Evolutionary conservation across 345 rosid genomes (phyloP).

Genomic region (Ceriops tagal): DNA sequence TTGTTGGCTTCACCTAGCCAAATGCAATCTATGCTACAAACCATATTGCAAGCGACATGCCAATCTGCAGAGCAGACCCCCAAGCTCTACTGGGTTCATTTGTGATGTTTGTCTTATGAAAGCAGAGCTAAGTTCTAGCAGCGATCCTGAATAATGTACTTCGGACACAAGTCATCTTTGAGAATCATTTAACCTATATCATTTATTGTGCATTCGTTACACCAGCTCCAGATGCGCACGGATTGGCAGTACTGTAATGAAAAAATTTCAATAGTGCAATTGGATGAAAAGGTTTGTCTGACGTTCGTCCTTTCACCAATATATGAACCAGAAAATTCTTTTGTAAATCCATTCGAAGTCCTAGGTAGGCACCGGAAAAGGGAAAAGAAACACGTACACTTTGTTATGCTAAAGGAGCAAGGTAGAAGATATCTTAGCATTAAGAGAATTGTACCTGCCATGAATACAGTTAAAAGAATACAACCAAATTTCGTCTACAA

Average conservation of each 20-base stretch:
- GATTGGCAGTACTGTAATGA: no score
- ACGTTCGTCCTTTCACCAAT: no score
- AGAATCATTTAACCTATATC: neutral
- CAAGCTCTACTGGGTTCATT: conserved; percentile 34
- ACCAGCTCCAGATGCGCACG: neutral
- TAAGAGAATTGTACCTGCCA: conserved; percentile 8
- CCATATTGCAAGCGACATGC: conserved; percentile 58
- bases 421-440: conserved; percentile 7
- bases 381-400: no score
- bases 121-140: conserved; percentile 15
- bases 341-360: no score
- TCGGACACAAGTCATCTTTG: neutral
- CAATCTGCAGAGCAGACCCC: conserved; percentile 14
- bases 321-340: no score
- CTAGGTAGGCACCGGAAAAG: no score
- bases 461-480: conserved; percentile 26
- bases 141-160: conserved; percentile 19
- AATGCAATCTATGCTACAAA: conserved; percentile 66
- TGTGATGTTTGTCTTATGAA: conserved; percentile 51
- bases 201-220: neutral
- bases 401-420: neutral
- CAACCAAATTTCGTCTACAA: conserved; percentile 15
- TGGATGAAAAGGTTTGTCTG: no score
- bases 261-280: no score
- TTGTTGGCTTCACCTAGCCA: conserved; percentile 74